These are phyloP conservation scores for Pseudevernia furfuracea DNA, from an alignment of 495 filamentous ascomycete species.

Conservation along the genomic window DNA sequence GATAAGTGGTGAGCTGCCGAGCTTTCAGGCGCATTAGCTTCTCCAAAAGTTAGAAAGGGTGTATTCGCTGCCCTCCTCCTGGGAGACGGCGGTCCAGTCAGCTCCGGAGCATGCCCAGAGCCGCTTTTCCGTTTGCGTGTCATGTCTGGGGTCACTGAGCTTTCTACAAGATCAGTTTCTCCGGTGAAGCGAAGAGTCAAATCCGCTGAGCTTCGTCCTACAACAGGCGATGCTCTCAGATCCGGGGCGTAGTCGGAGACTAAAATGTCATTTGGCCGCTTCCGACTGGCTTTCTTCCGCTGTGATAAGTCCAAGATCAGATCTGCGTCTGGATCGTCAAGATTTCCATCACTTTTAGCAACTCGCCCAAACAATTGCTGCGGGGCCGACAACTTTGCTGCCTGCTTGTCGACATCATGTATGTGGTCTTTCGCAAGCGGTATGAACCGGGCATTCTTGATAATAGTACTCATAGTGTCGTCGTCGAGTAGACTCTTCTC, in stretches of 20 bases:
- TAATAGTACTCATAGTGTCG: constrained; percentile 65
- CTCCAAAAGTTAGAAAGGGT: not conserved
- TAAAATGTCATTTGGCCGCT: not conserved
- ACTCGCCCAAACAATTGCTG: constrained; percentile 53
- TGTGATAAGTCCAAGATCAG: constrained; percentile 19
- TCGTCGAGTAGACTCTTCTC: constrained; percentile 68
- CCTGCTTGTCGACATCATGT: constrained; percentile 41
- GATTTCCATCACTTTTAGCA: constrained; percentile 2
- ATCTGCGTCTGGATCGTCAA: constrained; percentile 22
- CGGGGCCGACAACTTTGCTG: constrained; percentile 45
- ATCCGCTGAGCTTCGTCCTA: not conserved
- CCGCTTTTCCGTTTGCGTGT: not conserved
- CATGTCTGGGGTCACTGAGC: not conserved
- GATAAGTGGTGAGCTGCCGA: not conserved
- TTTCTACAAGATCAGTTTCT: not conserved
- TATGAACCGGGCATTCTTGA: constrained; percentile 62
- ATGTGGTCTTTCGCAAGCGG: constrained; percentile 43
- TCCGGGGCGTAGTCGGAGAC: not conserved
- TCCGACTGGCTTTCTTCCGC: not conserved
- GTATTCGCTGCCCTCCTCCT: not conserved
- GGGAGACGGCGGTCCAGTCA: not conserved
- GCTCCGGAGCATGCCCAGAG: not conserved
- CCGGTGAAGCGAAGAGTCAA: not conserved
- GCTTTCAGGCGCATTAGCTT: not conserved
- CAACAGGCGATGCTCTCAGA: not conserved